phyloP scores from a whole-genome alignment of 768 basidiomycete species.

The Leccinum incarnatum region DNA sequence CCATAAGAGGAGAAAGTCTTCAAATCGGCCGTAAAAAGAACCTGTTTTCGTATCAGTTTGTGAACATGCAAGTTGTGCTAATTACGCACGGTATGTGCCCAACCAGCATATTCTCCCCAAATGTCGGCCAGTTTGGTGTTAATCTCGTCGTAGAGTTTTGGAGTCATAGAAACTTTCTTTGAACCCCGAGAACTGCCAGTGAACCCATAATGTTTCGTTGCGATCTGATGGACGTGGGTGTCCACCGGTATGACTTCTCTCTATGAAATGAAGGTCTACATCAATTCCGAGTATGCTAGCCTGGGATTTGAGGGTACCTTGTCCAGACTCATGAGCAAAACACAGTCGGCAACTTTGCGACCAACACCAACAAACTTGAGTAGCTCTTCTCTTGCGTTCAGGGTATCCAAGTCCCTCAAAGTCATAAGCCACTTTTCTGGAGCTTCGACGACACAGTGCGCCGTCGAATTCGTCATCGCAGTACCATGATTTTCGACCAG shows the following conservation, averaged over 20 bases:
- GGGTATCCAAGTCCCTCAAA: conserved; percentile 49
- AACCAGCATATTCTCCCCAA: conserved; percentile 88
- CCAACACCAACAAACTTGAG: conserved; percentile 89
- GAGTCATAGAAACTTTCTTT: conserved; percentile 63
- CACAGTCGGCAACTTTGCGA: conserved; percentile 94
- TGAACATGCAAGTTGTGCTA: background rate
- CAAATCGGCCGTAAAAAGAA: conserved; percentile 73
- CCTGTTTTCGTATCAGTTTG: conserved; percentile 36
- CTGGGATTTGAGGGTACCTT: conserved; percentile 51
- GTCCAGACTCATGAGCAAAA: conserved; percentile 89
- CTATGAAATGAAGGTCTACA: conserved; percentile 38
- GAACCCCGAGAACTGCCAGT: conserved; percentile 34
- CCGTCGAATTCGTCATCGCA: background rate
- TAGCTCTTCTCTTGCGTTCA: conserved; percentile 68
- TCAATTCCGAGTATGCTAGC: background rate
- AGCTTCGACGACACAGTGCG: conserved; percentile 34
- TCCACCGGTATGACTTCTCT: conserved; percentile 90
- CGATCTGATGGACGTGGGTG: conserved; percentile 92
- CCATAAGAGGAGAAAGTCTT: conserved; percentile 65
- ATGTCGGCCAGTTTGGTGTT: conserved; percentile 53
- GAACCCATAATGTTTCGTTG: conserved; percentile 72
- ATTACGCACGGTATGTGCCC: conserved; percentile 76
- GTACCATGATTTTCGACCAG: conserved; percentile 55
- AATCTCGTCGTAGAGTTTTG: conserved; percentile 74
- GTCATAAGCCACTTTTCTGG: conserved; percentile 60